Evolutionary conservation across 192 early-diverging fungal genomes (phyloP), one percentile per base, ranked within the genome.

Genomic region (Gaertneriomyces sp.): DNA sequence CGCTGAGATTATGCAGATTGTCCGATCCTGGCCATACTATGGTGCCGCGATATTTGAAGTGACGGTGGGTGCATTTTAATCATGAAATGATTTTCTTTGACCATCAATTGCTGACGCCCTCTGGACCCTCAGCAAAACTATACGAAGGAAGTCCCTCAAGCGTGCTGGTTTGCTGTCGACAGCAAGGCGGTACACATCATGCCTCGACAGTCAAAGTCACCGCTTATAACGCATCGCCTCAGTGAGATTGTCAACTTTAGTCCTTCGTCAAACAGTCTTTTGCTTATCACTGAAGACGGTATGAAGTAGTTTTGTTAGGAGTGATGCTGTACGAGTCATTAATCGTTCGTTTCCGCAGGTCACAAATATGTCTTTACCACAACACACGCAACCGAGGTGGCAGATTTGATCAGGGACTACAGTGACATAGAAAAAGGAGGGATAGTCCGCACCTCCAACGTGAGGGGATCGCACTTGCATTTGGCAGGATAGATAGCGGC

Each of bases 321-420:
- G 25, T 0, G 25, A 0, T 33, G 56, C 20, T 41, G 42, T 17
- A n/a, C 56, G 42, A 17, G 47, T 12, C 47, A 33, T 33, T 33
- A 33, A 33, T 33, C 25, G 25, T 33, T 33, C 25, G 0, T 1
- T 33, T 40, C 14, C n/a, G 10, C 44, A 78, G 79, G 73, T 50
- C 53, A 64, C 46, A 80, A 80, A 50, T 80, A 80, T 60, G 75
- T 80, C 6, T 78, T 80, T 55, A 68, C 64, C 3, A 80, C 79
- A 20, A 57, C 64, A 25, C 61, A 77, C 57, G 74, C 75, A 45
- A 38, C 53, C 12, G 64, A 74, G 16, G 68, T 80, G 43, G 79
- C 74, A 12, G 61, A 50, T 0, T 58, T 80, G n/a, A 80, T 80
- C 42, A 60, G 63, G 16, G 79, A 80, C 42, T 80, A 80, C 64